Evolutionary conservation across 495 filamentous ascomycete genomes (phyloP).

Genomic region (Hypoxylon rickii): DNA sequence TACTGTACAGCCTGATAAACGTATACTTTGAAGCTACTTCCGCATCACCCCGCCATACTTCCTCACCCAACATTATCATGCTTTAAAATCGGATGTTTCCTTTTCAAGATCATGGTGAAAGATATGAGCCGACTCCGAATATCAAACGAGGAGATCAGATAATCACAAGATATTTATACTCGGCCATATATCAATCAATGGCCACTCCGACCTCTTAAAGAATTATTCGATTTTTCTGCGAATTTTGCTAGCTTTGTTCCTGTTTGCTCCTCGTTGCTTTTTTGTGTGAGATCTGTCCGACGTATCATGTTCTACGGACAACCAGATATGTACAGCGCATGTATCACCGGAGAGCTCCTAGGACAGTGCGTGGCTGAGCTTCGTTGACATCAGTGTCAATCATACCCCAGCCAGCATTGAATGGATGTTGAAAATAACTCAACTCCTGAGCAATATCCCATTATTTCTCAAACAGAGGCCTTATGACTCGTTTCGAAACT

Average conservation of each 20-base stretch:
- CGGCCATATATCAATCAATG: slow-evolving; percentile 10
- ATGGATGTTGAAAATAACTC: slow-evolving; percentile 33
- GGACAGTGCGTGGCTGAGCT: slow-evolving; percentile 24
- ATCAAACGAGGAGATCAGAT: slow-evolving; percentile 31
- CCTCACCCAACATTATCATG: slow-evolving; percentile 13
- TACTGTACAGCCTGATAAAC: slow-evolving; percentile 17
- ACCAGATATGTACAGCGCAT: slow-evolving; percentile 7
- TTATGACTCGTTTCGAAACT: slow-evolving; percentile 7
- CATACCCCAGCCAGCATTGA: too few relatives aligned
- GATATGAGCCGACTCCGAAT: slow-evolving; percentile 21
- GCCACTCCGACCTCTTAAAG: neutral
- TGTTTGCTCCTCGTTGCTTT: neutral
- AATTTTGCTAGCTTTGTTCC: neutral
- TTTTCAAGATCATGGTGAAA: slow-evolving; percentile 10
- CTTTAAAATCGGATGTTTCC: slow-evolving; percentile 28
- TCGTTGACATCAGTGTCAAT: too few relatives aligned
- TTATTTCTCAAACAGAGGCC: slow-evolving; percentile 22
- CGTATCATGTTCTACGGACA: slow-evolving; percentile 19
- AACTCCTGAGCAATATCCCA: slow-evolving; percentile 19
- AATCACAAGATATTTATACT: slow-evolving; percentile 25
- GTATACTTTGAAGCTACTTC: slow-evolving; percentile 31
- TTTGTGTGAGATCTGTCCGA: neutral
- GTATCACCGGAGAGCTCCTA: slow-evolving; percentile 32
- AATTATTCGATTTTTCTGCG: neutral
- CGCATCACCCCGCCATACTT: slow-evolving; percentile 14